Base-by-base conservation (phyloP, 129 eudicot species). In the Pulicaria dysenterica region DNA sequence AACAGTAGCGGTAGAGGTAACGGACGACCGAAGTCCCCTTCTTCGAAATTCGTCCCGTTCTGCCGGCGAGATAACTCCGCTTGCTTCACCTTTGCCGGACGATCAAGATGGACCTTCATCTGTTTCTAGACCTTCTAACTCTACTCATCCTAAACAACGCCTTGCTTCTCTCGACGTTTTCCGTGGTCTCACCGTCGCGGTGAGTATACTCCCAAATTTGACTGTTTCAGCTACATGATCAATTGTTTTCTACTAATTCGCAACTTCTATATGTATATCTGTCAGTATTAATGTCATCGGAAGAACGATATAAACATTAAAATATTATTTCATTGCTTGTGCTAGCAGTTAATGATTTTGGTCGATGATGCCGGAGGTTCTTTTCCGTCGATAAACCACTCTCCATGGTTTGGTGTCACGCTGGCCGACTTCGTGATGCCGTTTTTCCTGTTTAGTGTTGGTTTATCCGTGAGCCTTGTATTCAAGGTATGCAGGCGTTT, bases 381-480 rank as follows among this genome's bases (percentile, higher is more conserved):
- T 48, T 87, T 90, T 64, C 97, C 98, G 10, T 82, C 96, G 11
- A 85, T 94, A 39, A 90, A 94, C 70, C 98, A 94, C 59, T 85
- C 98, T 70, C 98, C 93, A 7, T 94, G 98, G 98, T 88, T 84
- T 51, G 96, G 96, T 17, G 89, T 94, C 60, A 94, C 98, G 1
- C 84, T 94, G 13, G 98, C 98, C 0, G 98, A 94, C 74, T 90
- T 94, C 51, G 98, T 91, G 50, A 90, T 94, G 97, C 98, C 98
- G 8, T 87, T 88, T 81, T 94, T 94, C 78, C 82, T 90, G 56
- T 87, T 94, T 54, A 84, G 80, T 76, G 97, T 90, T 78, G 98
- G 98, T 65, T 73, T 88, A 58, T 94, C 97, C 0, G 85, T 82
- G 3, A 69, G 87, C 40, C 86, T 94, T 73, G 97, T 83, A 13